Percentiles rank a stretch among this genome's conserved stretches.
Evolutionary conservation across 495 filamentous ascomycete species (phyloP).

Genomic region (Penicillium ochrochloron): DNA sequence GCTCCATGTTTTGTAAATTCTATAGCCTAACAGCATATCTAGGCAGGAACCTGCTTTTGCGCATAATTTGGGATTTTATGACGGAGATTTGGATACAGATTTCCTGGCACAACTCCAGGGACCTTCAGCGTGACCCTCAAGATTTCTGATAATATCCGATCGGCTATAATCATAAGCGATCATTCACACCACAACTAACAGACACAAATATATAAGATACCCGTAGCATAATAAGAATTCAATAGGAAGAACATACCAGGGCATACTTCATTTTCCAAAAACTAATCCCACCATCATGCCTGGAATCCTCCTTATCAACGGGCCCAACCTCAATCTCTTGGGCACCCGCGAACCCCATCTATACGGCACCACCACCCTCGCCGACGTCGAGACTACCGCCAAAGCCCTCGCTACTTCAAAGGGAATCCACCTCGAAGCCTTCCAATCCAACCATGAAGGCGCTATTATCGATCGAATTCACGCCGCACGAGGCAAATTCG

Average conservation of each 20-base stretch:
- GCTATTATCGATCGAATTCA: constrained; percentile 56
- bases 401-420: constrained; percentile 39
- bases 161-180: constrained; percentile 17
- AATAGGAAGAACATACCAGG: not conserved
- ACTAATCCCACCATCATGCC: constrained; percentile 24
- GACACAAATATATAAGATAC: not conserved
- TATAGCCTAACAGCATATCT: not conserved
- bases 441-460: constrained; percentile 65
- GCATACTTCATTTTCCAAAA: not conserved
- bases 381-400: constrained; percentile 49
- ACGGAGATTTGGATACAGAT: constrained; percentile 31
- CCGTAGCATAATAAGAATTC: not conserved
- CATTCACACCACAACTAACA: not conserved
- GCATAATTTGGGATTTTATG: constrained; percentile 35
- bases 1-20: not conserved
- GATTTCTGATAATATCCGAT: constrained; percentile 6
- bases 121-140: not conserved
- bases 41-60: constrained; percentile 33
- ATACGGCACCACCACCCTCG: constrained; percentile 61
- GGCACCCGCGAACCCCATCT: constrained; percentile 65
- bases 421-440: constrained; percentile 38
- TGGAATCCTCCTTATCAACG: constrained; percentile 65
- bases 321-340: constrained; percentile 71
- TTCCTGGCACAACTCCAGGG: constrained; percentile 32
- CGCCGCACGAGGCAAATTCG: constrained; percentile 31